A percentile compares a stretch with the other conserved stretches of the same genome.
These are phyloP conservation scores for Lathyrus sativus DNA, from an alignment of 306 rosid species.

Conservation along the genomic window DNA sequence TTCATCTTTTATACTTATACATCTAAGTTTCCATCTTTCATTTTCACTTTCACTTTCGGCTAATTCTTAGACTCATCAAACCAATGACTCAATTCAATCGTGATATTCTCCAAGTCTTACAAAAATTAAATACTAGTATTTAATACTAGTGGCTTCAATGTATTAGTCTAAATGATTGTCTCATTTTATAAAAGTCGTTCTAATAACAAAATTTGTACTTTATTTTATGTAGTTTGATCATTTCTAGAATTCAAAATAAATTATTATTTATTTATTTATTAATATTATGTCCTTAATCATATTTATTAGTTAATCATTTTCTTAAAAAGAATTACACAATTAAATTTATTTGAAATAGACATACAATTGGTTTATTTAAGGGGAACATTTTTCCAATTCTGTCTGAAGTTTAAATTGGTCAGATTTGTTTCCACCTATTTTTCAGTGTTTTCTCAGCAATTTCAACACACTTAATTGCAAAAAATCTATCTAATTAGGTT, in stretches of 20 bases:
- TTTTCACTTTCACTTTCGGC: conserved; percentile 30
- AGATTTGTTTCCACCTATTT: too few species aligned
- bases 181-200: background rate
- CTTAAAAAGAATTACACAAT: too few species aligned
- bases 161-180: conserved; percentile 6
- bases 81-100: conserved; percentile 24
- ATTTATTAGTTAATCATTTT: too few species aligned
- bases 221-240: background rate
- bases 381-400: too few species aligned
- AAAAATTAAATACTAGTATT: conserved; percentile 3
- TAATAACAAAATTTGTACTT: background rate
- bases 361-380: too few species aligned
- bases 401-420: too few species aligned
- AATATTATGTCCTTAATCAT: background rate
- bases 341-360: too few species aligned
- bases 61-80: conserved; percentile 16
- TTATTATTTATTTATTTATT: background rate
- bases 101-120: conserved; percentile 9
- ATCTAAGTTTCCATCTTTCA: conserved; percentile 6
- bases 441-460: background rate
- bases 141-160: conserved; percentile 1
- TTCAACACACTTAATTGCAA: background rate
- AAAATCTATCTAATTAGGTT: too few species aligned
- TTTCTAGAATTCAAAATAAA: background rate
- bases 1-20: background rate